Percentiles rank a stretch among this genome's conserved stretches.
phyloP scores from a whole-genome alignment of 305 asterid species.

The Ruellia speciosa region DNA sequence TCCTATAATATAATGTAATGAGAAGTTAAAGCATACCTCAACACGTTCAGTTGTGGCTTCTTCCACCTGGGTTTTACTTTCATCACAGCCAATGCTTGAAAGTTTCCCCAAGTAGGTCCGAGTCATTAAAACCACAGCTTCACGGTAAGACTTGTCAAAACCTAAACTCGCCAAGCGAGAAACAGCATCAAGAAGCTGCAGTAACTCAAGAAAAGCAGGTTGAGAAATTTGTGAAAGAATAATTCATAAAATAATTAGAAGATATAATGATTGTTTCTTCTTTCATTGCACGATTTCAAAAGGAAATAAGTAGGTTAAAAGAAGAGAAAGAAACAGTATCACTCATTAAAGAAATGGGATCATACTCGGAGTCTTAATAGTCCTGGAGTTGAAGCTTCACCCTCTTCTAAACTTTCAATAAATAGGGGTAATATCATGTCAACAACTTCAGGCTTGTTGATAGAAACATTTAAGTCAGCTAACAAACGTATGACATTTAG shows the following conservation, averaged over 20 bases:
- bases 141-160: constrained; percentile 94
- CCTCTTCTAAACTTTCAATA: constrained; percentile 97
- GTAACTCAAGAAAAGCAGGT: constrained; percentile 54
- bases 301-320: constrained; percentile 18
- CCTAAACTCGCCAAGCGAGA: constrained; percentile 99
- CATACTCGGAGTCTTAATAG: constrained; percentile 86
- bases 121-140: constrained; percentile 86
- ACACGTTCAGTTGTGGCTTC: constrained; percentile 96
- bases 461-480: constrained; percentile 69
- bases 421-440: constrained; percentile 88
- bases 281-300: constrained; percentile 11
- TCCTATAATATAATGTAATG: constrained; percentile 19
- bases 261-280: constrained; percentile 1
- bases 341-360: constrained; percentile 23
- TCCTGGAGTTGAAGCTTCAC: constrained; percentile 89
- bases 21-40: constrained; percentile 51
- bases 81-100: constrained; percentile 77
- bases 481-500: constrained; percentile 77
- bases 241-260: constrained; percentile 16
- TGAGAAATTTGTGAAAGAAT: constrained; percentile 35
- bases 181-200: constrained; percentile 99
- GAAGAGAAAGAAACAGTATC: constrained; percentile 20
- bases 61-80: constrained; percentile 70
- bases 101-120: constrained; percentile 91
- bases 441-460: constrained; percentile 85